Evolutionary conservation across 2,329 filamentous ascomycete species (phyloP).

Genomic region (Triangularia setosa): DNA sequence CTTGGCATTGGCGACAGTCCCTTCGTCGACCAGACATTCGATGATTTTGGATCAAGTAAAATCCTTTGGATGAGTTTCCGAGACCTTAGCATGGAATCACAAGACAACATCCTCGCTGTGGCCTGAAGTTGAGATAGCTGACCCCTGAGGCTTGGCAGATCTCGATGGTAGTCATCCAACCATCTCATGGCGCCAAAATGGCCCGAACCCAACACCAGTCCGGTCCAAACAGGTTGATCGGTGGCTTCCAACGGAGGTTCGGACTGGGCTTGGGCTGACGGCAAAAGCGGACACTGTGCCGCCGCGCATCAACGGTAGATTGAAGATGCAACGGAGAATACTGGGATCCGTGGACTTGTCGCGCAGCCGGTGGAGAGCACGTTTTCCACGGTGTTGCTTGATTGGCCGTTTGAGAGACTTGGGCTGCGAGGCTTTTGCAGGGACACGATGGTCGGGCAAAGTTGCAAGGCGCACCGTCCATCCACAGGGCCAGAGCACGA

Average conservation of each 20-base stretch:
- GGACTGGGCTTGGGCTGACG: background rate
- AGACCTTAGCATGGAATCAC: background rate
- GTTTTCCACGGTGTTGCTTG: conserved; percentile 27
- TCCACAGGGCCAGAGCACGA: background rate
- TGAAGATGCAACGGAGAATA: background rate
- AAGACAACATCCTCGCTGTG: background rate
- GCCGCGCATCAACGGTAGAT: background rate
- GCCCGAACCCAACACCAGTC: background rate
- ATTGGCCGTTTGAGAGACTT: conserved; percentile 21
- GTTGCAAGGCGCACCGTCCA: background rate
- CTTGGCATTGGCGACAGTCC: background rate
- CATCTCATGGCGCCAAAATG: too few species aligned
- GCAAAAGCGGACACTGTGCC: background rate
- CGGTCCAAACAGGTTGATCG: background rate
- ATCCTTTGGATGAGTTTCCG: background rate
- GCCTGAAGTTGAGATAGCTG: background rate
- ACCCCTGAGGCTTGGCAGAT: background rate
- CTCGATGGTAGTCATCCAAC: background rate
- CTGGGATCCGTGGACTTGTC: background rate
- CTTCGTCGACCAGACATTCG: background rate
- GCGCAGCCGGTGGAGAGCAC: conserved; percentile 18
- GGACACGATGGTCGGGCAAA: conserved; percentile 12
- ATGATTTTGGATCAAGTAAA: background rate
- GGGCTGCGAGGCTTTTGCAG: conserved; percentile 16
- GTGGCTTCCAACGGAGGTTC: background rate